Percentiles rank a stretch among this genome's conserved stretches.
Conservation (phyloP, 1,284 basidiomycete species). For the Albatrellus sp. region DNA sequence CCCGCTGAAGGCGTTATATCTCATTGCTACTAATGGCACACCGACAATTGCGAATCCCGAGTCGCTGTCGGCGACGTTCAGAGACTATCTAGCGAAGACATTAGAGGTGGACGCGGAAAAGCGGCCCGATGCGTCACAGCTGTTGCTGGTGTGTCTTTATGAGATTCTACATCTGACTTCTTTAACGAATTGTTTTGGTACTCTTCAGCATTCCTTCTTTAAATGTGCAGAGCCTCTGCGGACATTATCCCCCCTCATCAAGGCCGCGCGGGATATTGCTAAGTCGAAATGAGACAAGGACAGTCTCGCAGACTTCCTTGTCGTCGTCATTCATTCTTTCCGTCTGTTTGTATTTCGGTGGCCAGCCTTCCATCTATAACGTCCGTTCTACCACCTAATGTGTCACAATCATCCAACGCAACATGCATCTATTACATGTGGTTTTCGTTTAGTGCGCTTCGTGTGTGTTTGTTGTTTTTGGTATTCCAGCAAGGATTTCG, state of each 20-base stretch:
- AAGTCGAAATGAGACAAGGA: constrained; percentile 23
- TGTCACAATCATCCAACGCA: neutral
- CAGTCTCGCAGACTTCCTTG: neutral
- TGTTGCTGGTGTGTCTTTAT: constrained; percentile 52
- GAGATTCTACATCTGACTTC: neutral
- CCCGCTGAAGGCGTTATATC: constrained; percentile 87
- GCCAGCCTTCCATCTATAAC: neutral
- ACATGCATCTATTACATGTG: neutral
- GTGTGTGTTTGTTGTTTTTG: neutral
- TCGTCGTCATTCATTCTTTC: neutral
- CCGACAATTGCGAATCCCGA: constrained; percentile 95
- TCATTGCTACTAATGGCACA: constrained; percentile 98
- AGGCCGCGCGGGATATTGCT: constrained; percentile 79
- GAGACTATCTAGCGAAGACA: constrained; percentile 82
- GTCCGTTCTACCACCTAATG: neutral
- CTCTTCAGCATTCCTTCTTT: constrained; percentile 75
- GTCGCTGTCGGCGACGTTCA: constrained; percentile 77
- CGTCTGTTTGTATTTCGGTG: neutral
- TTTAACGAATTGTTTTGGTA: neutral
- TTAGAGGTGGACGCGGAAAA: constrained; percentile 93
- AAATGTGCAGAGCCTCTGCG: constrained; percentile 76
- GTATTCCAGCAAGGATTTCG: neutral
- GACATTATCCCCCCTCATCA: constrained; percentile 85
- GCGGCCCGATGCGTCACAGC: constrained; percentile 76
- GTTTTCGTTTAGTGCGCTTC: too few species aligned